Conservation (phyloP, 208 protist species). For the Kentomonas sorsogonicus region DNA sequence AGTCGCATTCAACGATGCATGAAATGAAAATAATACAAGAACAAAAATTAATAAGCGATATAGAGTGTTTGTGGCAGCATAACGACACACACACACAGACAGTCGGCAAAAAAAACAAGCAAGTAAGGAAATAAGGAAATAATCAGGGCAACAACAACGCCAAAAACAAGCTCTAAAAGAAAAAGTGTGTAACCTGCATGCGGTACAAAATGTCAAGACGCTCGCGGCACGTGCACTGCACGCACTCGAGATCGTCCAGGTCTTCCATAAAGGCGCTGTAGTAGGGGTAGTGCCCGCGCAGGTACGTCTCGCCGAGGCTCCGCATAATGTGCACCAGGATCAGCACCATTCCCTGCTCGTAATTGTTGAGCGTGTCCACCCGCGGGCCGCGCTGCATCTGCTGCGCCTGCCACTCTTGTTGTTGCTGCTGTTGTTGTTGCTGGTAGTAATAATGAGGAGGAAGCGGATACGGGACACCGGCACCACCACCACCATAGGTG, state of each 20-base stretch:
- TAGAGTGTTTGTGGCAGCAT: too few species aligned
- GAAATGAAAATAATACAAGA: not conserved
- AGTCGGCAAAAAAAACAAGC: too few species aligned
- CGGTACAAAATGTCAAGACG: conserved; percentile 47
- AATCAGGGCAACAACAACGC: too few species aligned
- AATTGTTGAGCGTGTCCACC: conserved; percentile 53
- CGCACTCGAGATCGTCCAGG: conserved; percentile 62
- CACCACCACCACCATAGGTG: too few species aligned
- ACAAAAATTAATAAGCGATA: not conserved
- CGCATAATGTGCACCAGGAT: conserved; percentile 69
- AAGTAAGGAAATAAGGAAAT: too few species aligned
- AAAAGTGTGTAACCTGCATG: conserved; percentile 56
- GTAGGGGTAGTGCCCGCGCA: conserved; percentile 35
- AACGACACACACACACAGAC: too few species aligned
- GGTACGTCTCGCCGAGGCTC: conserved; percentile 33
- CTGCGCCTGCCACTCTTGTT: too few species aligned
- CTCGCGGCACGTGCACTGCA: conserved; percentile 37
- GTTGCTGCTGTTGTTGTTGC: too few species aligned
- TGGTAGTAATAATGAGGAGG: too few species aligned
- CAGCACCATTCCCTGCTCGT: conserved; percentile 73
- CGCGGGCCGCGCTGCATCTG: too few species aligned
- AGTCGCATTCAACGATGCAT: not conserved
- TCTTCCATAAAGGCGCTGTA: conserved; percentile 58
- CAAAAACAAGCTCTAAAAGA: conserved; percentile 18
- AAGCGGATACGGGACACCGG: too few species aligned